Evolutionary conservation across 169 alveolate genomes (phyloP).

Genomic region (Eimeria praecox): DNA sequence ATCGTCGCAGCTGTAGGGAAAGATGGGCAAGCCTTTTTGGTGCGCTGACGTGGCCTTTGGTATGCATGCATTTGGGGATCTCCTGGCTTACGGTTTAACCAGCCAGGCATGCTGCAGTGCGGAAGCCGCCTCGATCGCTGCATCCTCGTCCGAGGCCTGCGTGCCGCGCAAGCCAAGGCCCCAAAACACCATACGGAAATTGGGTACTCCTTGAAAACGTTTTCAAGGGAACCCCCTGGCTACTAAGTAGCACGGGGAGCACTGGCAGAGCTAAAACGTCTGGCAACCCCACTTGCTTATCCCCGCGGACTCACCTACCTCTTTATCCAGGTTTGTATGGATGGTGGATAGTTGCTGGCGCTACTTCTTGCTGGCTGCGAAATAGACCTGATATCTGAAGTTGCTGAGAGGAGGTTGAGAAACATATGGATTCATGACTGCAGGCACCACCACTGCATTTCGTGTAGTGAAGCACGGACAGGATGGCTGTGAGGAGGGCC

Average conservation of each 20-base stretch:
- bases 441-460: not conserved
- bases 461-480: too few species aligned
- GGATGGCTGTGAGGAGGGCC: too few species aligned
- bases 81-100: too few species aligned
- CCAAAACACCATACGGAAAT: not conserved
- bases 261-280: not conserved
- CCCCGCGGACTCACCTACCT: not conserved
- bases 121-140: too few species aligned
- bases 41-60: not conserved
- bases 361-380: not conserved
- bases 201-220: not conserved
- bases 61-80: too few species aligned
- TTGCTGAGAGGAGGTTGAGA: not conserved
- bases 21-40: not conserved
- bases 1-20: not conserved
- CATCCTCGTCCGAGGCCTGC: too few species aligned
- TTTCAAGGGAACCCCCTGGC: not conserved
- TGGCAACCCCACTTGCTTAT: not conserved
- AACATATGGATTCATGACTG: not conserved
- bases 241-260: not conserved
- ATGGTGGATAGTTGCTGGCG: not conserved
- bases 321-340: not conserved
- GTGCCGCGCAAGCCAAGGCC: too few species aligned
- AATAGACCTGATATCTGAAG: not conserved
- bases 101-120: too few species aligned